A percentile compares a stretch with the other conserved stretches of the same genome.
Evolutionary conservation across 1,139 yeast genomes (phyloP).

Genomic region (Pichia sp.): DNA sequence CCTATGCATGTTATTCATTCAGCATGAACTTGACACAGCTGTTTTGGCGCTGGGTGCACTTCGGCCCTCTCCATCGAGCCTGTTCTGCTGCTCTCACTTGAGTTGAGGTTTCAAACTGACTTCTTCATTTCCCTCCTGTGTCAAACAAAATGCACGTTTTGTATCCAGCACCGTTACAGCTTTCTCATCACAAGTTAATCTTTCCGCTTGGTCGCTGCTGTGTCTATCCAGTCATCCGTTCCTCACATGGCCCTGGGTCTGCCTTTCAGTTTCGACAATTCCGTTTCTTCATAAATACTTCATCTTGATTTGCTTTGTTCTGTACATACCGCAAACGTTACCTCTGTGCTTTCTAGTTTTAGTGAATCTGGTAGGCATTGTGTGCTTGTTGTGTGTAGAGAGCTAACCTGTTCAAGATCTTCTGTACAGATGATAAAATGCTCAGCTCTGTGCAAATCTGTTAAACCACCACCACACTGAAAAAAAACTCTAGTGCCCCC

Average conservation of each 20-base stretch:
- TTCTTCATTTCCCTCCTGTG: no score
- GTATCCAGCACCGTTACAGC: no score
- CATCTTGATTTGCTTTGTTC: background rate
- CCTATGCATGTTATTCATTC: no score
- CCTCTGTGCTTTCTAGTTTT: slow-evolving; percentile 99
- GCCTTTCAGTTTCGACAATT: background rate
- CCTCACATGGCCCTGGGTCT: background rate
- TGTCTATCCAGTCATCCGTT: background rate
- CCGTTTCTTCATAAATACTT: background rate
- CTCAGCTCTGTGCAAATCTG: background rate
- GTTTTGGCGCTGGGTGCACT: no score
- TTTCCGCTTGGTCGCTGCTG: background rate
- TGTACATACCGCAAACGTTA: slow-evolving; percentile 93
- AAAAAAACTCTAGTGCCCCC: background rate
- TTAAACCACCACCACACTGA: background rate
- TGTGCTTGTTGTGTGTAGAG: slow-evolving; percentile 24
- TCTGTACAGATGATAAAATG: background rate
- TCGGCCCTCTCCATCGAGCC: no score
- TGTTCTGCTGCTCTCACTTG: no score
- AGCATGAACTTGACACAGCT: no score
- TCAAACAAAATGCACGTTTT: no score
- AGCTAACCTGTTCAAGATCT: background rate
- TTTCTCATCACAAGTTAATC: background rate
- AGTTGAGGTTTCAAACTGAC: no score
- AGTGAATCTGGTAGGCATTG: slow-evolving; percentile 99